These are phyloP conservation scores for Calonectria naviculata DNA, from an alignment of 2,329 filamentous ascomycete genomes.

Conservation along the genomic window DNA sequence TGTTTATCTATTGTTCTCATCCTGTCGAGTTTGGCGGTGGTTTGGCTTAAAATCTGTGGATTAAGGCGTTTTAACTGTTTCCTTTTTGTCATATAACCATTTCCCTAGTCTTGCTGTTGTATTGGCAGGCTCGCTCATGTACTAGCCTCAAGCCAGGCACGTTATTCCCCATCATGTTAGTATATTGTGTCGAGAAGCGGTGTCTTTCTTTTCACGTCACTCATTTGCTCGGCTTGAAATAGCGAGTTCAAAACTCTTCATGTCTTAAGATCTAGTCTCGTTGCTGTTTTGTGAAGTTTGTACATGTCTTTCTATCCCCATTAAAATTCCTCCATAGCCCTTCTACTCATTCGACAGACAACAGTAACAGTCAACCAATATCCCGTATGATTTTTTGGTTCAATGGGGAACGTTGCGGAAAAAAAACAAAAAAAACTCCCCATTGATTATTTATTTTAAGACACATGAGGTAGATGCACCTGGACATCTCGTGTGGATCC, in stretches of 20 bases:
- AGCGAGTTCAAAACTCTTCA: conserved; percentile 31
- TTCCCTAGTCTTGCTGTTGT: conserved; percentile 31
- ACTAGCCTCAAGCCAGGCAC: conserved; percentile 39
- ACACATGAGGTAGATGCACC: too few species aligned
- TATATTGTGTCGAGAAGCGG: conserved; percentile 39
- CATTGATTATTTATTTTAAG: too few species aligned
- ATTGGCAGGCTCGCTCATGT: conserved; percentile 38
- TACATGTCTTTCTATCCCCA: background rate
- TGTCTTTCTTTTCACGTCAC: conserved; percentile 36
- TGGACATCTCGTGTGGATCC: too few species aligned
- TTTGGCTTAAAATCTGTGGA: conserved; percentile 47
- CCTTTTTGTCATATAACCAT: conserved; percentile 32
- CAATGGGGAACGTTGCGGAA: too few species aligned
- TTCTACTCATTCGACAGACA: too few species aligned
- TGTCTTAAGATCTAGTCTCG: background rate
- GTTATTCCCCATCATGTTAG: conserved; percentile 38
- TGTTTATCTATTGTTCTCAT: conserved; percentile 32
- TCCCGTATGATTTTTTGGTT: too few species aligned
- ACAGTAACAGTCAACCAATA: too few species aligned
- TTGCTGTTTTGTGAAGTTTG: background rate
- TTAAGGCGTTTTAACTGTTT: conserved; percentile 42
- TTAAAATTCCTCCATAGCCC: too few species aligned
- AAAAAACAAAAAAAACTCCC: too few species aligned
- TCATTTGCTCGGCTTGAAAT: conserved; percentile 33
- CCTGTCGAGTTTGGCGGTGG: conserved; percentile 39